These are phyloP conservation scores for Corinectria fuckeliana DNA, from an alignment of 2,329 filamentous ascomycete species.

Conservation along the genomic window DNA sequence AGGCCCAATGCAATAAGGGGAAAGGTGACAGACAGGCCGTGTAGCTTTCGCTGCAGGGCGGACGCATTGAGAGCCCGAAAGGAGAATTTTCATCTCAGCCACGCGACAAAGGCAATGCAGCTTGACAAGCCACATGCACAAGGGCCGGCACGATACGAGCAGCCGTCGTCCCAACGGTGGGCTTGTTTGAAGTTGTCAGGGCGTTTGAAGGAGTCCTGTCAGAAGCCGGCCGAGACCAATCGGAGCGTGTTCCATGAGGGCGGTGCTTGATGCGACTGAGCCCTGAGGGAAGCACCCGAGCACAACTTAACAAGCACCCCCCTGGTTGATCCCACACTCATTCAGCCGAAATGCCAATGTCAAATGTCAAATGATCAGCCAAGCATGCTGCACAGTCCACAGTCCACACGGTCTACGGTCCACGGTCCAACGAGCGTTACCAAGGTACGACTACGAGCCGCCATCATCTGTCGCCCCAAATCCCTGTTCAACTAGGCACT, in stretches of 20 bases:
- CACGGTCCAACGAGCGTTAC: background rate
- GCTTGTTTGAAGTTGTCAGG: conserved; percentile 18
- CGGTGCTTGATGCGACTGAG: conserved; percentile 31
- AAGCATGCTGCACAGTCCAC: too few relatives aligned
- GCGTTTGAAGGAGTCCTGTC: conserved; percentile 17
- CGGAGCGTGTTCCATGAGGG: conserved; percentile 36
- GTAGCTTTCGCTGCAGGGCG: conserved; percentile 5
- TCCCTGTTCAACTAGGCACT: conserved; percentile 1
- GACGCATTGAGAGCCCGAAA: conserved; percentile 7
- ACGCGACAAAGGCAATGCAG: background rate
- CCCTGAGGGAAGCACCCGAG: conserved; percentile 23
- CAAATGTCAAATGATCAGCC: conserved; percentile 15
- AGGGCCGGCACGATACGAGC: conserved; percentile 14
- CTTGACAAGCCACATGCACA: conserved; percentile 16
- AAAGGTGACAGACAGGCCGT: background rate
- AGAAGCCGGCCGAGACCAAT: conserved; percentile 25
- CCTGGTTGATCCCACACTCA: background rate
- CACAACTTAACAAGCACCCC: too few relatives aligned
- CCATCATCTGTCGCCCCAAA: conserved; percentile 1
- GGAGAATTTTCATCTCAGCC: conserved; percentile 22
- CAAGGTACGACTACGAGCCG: background rate
- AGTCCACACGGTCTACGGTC: too few relatives aligned
- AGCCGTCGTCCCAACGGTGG: conserved; percentile 1
- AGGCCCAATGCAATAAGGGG: background rate
- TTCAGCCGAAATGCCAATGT: conserved; percentile 15